Evolutionary conservation across 2,329 filamentous ascomycete species (phyloP).

Genomic region (Berkeleyomyces rouxiae): DNA sequence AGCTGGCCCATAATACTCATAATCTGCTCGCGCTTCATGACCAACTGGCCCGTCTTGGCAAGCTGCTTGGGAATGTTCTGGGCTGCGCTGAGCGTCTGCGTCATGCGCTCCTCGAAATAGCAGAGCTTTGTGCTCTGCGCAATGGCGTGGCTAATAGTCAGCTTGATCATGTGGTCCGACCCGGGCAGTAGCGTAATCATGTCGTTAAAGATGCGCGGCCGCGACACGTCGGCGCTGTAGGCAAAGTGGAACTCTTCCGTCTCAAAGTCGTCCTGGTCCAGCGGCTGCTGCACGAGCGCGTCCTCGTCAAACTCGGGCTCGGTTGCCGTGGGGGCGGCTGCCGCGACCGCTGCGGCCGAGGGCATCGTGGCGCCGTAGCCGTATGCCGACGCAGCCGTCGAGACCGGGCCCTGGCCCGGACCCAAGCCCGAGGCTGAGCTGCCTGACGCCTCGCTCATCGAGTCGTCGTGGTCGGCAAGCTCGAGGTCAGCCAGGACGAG

Average conservation of each 20-base stretch:
- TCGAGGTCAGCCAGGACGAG: slow-evolving; percentile 89
- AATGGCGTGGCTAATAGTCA: slow-evolving; percentile 94
- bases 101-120: slow-evolving; percentile 94
- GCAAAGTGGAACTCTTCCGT: slow-evolving; percentile 98
- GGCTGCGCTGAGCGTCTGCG: slow-evolving; percentile 79
- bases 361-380: not conserved
- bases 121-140: slow-evolving; percentile 93
- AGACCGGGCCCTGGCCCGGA: not conserved
- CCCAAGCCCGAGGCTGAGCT: not conserved
- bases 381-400: not conserved
- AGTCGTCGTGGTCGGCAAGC: slow-evolving; percentile 58
- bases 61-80: slow-evolving; percentile 82
- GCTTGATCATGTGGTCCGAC: slow-evolving; percentile 93
- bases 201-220: slow-evolving; percentile 91
- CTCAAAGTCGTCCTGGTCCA: slow-evolving; percentile 83
- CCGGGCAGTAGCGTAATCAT: slow-evolving; percentile 94
- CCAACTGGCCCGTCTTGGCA: slow-evolving; percentile 74
- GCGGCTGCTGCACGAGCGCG: slow-evolving; percentile 53
- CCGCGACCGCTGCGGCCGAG: not conserved
- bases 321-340: not conserved
- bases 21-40: slow-evolving; percentile 83
- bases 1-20: slow-evolving; percentile 78
- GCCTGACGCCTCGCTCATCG: slow-evolving; percentile 23
- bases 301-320: slow-evolving; percentile 11
- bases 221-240: slow-evolving; percentile 71